Percentiles rank a stretch among this genome's conserved stretches.
Evolutionary conservation across 2,329 filamentous ascomycete species (phyloP).

Genomic region (Colletotrichum brevisporum): DNA sequence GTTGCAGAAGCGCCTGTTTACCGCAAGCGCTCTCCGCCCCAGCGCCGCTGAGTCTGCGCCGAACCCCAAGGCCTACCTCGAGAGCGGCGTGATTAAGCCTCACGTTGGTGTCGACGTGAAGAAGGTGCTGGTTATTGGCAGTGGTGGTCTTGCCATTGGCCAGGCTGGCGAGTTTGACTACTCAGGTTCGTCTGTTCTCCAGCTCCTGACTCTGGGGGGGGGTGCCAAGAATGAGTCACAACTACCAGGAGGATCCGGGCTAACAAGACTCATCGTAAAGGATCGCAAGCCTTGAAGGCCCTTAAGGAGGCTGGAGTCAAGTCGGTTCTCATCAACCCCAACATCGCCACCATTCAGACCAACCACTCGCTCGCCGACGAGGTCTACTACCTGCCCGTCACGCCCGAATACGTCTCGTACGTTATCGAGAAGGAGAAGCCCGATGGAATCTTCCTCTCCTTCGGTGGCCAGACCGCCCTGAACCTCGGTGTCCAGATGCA

Average conservation of each 20-base stretch:
- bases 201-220: slow-evolving; percentile 6
- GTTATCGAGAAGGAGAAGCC: slow-evolving; percentile 97
- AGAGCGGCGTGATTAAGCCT: slow-evolving; percentile 88
- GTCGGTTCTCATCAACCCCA: slow-evolving; percentile 96
- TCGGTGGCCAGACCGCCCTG: slow-evolving; percentile 96
- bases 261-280: slow-evolving; percentile 61
- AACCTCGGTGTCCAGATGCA: slow-evolving; percentile 99
- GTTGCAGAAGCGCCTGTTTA: slow-evolving; percentile 64
- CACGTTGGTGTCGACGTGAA: slow-evolving; percentile 88
- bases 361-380: slow-evolving; percentile 96
- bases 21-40: slow-evolving; percentile 59
- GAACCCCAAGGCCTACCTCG: slow-evolving; percentile 87
- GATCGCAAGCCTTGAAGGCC: slow-evolving; percentile 95
- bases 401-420: slow-evolving; percentile 96
- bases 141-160: slow-evolving; percentile 94
- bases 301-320: slow-evolving; percentile 94
- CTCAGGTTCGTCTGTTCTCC: slow-evolving; percentile 78
- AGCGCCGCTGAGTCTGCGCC: slow-evolving; percentile 76
- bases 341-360: slow-evolving; percentile 98
- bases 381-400: slow-evolving; percentile 98
- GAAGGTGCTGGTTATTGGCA: slow-evolving; percentile 97
- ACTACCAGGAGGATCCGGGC: slow-evolving; percentile 8
- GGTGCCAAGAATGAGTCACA: slow-evolving; percentile 35
- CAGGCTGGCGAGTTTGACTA: slow-evolving; percentile 99
- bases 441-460: slow-evolving; percentile 97